Conservation (phyloP, 2,329 filamentous ascomycete genomes). For the Polytolypa hystricis region DNA sequence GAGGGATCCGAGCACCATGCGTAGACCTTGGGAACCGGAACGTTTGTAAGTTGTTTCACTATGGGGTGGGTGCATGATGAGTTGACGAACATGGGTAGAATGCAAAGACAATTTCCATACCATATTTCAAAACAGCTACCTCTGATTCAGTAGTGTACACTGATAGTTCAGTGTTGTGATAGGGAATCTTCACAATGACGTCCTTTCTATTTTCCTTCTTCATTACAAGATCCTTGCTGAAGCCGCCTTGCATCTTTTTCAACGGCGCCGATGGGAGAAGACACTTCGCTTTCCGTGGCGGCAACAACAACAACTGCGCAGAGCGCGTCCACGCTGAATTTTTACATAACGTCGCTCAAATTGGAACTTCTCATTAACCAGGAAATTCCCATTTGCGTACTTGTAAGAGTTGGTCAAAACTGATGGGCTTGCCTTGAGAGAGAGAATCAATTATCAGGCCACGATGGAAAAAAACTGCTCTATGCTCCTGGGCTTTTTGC, state of each 20-base stretch:
- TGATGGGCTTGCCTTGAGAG: slow-evolving; percentile 16
- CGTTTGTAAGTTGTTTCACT: slow-evolving; percentile 15
- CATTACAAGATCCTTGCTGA: slow-evolving; percentile 23
- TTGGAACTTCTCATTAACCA: slow-evolving; percentile 17
- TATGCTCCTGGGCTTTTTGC: too few relatives aligned
- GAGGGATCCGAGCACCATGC: slow-evolving; percentile 14
- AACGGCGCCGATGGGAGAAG: slow-evolving; percentile 11
- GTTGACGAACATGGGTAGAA: slow-evolving; percentile 1
- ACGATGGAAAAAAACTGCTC: too few relatives aligned
- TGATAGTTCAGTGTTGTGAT: slow-evolving; percentile 19
- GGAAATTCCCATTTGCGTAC: slow-evolving; percentile 22
- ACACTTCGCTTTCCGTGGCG: slow-evolving; percentile 3
- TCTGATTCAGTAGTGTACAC: slow-evolving; percentile 21
- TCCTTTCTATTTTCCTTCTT: slow-evolving; percentile 19
- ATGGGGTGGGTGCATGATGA: background rate
- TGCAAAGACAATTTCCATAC: slow-evolving; percentile 9
- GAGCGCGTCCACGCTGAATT: slow-evolving; percentile 18
- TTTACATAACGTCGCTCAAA: slow-evolving; percentile 14
- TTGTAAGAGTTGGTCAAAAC: slow-evolving; percentile 15
- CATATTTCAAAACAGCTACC: slow-evolving; percentile 20
- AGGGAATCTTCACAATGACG: slow-evolving; percentile 24
- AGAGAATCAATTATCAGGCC: too few relatives aligned
- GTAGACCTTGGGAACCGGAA: slow-evolving; percentile 18
- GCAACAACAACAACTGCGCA: slow-evolving; percentile 14
- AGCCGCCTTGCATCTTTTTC: slow-evolving; percentile 22